Base-by-base conservation (phyloP, 495 filamentous ascomycete genomes). In the Hypoxylon subgilvum region DNA sequence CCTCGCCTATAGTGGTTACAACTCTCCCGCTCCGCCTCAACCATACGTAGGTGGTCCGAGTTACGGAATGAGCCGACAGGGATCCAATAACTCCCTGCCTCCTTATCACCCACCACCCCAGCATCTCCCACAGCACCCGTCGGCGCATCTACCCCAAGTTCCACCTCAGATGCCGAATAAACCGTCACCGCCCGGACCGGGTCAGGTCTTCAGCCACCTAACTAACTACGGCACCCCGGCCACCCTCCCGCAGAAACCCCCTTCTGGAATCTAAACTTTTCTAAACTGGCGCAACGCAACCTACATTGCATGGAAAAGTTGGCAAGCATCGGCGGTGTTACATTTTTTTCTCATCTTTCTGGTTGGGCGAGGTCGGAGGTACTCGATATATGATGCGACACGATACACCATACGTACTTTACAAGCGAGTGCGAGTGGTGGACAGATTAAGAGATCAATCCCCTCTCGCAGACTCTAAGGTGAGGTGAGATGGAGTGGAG, bases 161-260 rank as follows among this genome's bases (percentile, higher is more conserved):
- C 55, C 67, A 32, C 63, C 69, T n/a, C 74, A 73, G 53, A 72
- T 76, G 57, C 64, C 68, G 6, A 67, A 64, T 35, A 76, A 66
- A 51, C 73, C 74, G 42, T 68, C 72, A 6, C 66, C 63, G 31
- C 53, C 65, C 7, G 69, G 68, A 8, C 66, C 66, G 6, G 61
- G 59, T 31, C 77, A 76, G 58, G 50, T 64, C 0, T 80, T 72
- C 42, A 70, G 71, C 55, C 80, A 82, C 61, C 73, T 83, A 44
- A 76, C 80, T 31, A 78, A 75, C 41, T 84, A 79, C 65, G 81
- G 81, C 41, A 83, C 83, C 57, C 76, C 79, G 23, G 80, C 79
- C 14, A 76, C 78, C 25, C 68, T 84, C 49, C 81, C 81, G 52
- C 80, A 82, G 60, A 84, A 84, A 66, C 81, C 81, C 55, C 74